Evolutionary conservation across 768 basidiomycete genomes (phyloP).

Genomic region (Trametes elegans): DNA sequence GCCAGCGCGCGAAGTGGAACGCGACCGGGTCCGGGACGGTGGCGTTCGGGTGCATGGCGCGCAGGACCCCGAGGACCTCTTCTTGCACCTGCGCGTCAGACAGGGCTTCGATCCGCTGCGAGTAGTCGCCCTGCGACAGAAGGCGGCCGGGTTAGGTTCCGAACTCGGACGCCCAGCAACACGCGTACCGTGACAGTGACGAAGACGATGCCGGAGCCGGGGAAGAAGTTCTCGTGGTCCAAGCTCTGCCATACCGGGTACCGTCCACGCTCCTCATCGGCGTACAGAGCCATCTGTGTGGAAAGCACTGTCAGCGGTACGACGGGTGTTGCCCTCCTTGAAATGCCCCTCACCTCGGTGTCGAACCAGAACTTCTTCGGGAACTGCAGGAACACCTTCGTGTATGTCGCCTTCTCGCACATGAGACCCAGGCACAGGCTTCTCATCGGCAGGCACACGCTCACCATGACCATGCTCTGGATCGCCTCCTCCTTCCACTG

Average conservation of each 20-base stretch:
- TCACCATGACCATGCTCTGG: constrained; percentile 58
- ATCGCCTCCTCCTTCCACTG: constrained; percentile 65
- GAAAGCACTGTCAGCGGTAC: background rate
- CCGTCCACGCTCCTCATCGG: constrained; percentile 53
- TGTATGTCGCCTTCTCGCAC: constrained; percentile 54
- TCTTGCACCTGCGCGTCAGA: constrained; percentile 43
- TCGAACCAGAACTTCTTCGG: constrained; percentile 58
- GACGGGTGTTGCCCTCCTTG: background rate
- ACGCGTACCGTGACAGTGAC: constrained; percentile 47
- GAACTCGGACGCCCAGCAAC: background rate
- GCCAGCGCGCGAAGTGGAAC: constrained; percentile 55
- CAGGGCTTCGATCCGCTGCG: constrained; percentile 54
- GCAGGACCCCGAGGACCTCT: constrained; percentile 54
- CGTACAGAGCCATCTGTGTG: constrained; percentile 52
- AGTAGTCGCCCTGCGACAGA: constrained; percentile 49
- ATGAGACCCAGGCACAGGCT: constrained; percentile 8
- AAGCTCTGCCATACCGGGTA: constrained; percentile 71
- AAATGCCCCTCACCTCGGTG: constrained; percentile 39
- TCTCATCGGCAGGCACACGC: background rate
- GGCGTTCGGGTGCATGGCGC: constrained; percentile 51
- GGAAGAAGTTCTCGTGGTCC: constrained; percentile 56
- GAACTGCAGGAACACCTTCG: constrained; percentile 69
- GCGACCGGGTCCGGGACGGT: constrained; percentile 51
- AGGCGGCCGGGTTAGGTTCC: background rate
- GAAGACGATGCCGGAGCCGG: constrained; percentile 57